Evolutionary conservation across 2,329 filamentous ascomycete species (phyloP), one percentile per base, ranked within the genome.

Genomic region (Trichoderma koningii): DNA sequence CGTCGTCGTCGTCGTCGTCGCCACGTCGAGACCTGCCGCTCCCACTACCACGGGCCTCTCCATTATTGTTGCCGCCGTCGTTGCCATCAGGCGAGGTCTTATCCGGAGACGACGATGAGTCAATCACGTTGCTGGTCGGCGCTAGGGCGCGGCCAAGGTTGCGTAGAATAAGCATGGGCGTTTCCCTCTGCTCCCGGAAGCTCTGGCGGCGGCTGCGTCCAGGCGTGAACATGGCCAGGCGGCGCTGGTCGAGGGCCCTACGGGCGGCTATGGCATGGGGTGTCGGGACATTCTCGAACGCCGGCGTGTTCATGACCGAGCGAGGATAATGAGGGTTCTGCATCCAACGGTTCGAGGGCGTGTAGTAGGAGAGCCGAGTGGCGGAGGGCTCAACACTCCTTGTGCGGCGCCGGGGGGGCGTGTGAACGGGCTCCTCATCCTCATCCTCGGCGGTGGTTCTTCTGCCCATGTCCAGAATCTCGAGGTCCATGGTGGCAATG

Each of bases 241-340:
- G 83, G 5, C 86, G 84, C 68, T 83, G 81, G 69, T 87, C 82
- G 60, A 88, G 79, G 38, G 85, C 82, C 52, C 83, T 80, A 55
- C 82, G 82, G 50, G 87, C 87, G 12, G 86, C 86, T 69, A 83
- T 83, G 53, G 83, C 85, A 72, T 89, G 87, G 0, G 87, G 87
- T 19, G 87, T 89, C 2, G 81, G 77, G 3, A 78, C 77, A 73
- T 80, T 78, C 67, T 73, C 75, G 2, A 76, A 70, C 12, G 72
- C 82, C 2, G 83, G 84, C 41, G 78, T 79, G 10, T 76, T 76
- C 15, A 77, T 72, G 38, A 77, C 70, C 3, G 78, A 79, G 57
- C 76, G 77, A 53, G 78, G 74, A 15, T 60, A 60, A 23, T 60
- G 47, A 38, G 77, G 71, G 19, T 78, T 75, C 28, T 76, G 76